These are phyloP conservation scores for Casuarina cunninghamiana DNA, from an alignment of 306 rosid species.

Conservation along the genomic window DNA sequence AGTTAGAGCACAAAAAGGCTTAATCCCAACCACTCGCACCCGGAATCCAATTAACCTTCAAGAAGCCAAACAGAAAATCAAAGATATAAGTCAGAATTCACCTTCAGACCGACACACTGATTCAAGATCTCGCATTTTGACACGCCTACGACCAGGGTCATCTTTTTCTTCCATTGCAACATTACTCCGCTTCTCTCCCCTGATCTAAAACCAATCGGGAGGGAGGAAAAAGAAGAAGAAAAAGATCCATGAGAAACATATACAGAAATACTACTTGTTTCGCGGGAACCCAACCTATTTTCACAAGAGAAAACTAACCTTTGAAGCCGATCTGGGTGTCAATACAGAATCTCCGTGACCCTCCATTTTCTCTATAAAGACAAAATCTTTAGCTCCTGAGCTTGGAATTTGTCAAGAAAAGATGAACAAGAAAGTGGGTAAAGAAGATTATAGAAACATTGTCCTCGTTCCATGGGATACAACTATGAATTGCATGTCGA, in stretches of 20 bases:
- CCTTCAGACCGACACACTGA: conserved; percentile 60
- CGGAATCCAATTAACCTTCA: too few species aligned
- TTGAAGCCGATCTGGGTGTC: conserved; percentile 39
- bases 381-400: background rate
- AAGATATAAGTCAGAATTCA: conserved; percentile 17
- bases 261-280: background rate
- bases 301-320: conserved; percentile 39
- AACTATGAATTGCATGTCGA: background rate
- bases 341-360: conserved; percentile 27
- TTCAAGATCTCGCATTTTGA: conserved; percentile 71
- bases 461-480: background rate
- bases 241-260: background rate
- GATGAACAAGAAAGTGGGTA: background rate
- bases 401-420: background rate
- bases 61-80: background rate
- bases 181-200: conserved; percentile 54
- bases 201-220: conserved; percentile 31
- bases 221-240: background rate
- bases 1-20: background rate
- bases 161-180: conserved; percentile 34
- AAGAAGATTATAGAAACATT: conserved; percentile 6
- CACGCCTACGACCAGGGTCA: conserved; percentile 45
- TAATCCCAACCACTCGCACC: background rate
- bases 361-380: conserved; percentile 41
- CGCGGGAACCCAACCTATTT: conserved; percentile 7